Evolutionary conservation across 2,329 filamentous ascomycete species (phyloP).

Genomic region (Fusarium marasasianum): DNA sequence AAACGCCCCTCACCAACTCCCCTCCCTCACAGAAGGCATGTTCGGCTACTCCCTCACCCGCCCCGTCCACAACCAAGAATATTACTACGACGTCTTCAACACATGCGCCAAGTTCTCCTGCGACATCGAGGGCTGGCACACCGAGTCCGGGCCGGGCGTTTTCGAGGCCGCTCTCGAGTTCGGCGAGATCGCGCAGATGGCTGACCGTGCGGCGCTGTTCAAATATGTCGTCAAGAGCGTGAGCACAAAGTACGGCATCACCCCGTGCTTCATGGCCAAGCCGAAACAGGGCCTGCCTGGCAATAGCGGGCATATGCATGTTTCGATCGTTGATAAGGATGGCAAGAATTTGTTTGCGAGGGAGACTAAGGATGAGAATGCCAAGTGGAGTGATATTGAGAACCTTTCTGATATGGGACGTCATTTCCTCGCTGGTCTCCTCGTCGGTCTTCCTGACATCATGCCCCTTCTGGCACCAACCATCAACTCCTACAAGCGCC

Average conservation of each 20-base stretch:
- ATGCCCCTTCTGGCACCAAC: slow-evolving; percentile 97
- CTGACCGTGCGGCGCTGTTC: slow-evolving; percentile 90
- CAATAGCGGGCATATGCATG: slow-evolving; percentile 95
- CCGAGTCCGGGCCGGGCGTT: slow-evolving; percentile 91
- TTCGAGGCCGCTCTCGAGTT: slow-evolving; percentile 96
- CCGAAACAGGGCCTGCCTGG: slow-evolving; percentile 89
- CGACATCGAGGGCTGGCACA: slow-evolving; percentile 94
- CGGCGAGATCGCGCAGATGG: slow-evolving; percentile 87
- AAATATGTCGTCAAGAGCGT: slow-evolving; percentile 95
- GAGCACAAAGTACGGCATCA: slow-evolving; percentile 87
- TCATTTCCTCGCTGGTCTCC: slow-evolving; percentile 90
- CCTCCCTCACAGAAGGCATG: slow-evolving; percentile 90
- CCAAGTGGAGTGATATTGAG: slow-evolving; percentile 78
- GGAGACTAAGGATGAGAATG: slow-evolving; percentile 73
- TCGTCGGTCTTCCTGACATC: slow-evolving; percentile 89
- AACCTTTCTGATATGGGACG: slow-evolving; percentile 87
- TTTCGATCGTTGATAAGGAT: slow-evolving; percentile 83
- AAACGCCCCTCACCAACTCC: slow-evolving; percentile 78
- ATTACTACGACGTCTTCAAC: slow-evolving; percentile 89
- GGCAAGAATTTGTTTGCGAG: slow-evolving; percentile 87
- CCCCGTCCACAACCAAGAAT: slow-evolving; percentile 89
- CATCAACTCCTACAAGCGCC: slow-evolving; percentile 96
- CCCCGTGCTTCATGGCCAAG: slow-evolving; percentile 99
- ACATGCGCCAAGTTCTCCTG: slow-evolving; percentile 81
- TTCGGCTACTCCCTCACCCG: slow-evolving; percentile 92